Percentiles rank a stretch among this genome's conserved stretches.
These are phyloP conservation scores for Annulohypoxylon maeteangense DNA, from an alignment of 495 filamentous ascomycete genomes.

Conservation along the genomic window DNA sequence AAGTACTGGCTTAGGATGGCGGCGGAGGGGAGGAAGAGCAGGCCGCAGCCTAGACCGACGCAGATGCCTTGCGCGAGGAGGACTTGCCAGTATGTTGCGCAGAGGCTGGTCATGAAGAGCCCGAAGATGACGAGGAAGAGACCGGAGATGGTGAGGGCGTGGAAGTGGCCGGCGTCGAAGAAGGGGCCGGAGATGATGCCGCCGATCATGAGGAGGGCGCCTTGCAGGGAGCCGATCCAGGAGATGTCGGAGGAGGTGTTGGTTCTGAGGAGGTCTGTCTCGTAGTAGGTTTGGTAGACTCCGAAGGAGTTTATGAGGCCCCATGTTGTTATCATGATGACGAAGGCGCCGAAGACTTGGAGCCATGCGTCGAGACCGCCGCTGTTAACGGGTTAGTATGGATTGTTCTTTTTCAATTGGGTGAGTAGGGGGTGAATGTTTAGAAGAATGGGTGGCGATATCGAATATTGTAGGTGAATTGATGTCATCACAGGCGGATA, in stretches of 20 bases:
- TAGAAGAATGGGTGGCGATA: slow-evolving; percentile 10
- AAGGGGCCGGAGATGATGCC: slow-evolving; percentile 55
- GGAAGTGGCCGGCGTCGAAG: slow-evolving; percentile 44
- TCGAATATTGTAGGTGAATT: background rate
- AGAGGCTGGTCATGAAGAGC: slow-evolving; percentile 75
- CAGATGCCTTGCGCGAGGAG: slow-evolving; percentile 69
- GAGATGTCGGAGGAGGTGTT: slow-evolving; percentile 50
- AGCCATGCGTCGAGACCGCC: slow-evolving; percentile 60
- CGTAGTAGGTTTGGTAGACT: slow-evolving; percentile 65
- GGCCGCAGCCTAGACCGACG: slow-evolving; percentile 65
- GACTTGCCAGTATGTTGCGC: slow-evolving; percentile 70
- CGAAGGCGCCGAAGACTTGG: slow-evolving; percentile 54
- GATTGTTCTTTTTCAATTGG: background rate
- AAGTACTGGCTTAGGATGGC: slow-evolving; percentile 75
- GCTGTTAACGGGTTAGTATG: slow-evolving; percentile 12
- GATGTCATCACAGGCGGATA: too few species aligned
- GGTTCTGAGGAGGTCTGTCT: slow-evolving; percentile 45
- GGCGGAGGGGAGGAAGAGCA: slow-evolving; percentile 70
- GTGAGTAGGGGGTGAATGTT: background rate
- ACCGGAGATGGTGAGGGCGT: slow-evolving; percentile 29
- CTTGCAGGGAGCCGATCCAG: slow-evolving; percentile 58
- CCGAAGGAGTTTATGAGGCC: slow-evolving; percentile 63
- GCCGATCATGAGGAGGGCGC: slow-evolving; percentile 51
- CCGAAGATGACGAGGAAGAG: slow-evolving; percentile 62
- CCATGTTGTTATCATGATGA: slow-evolving; percentile 57